Evolutionary conservation across 208 protist species (phyloP).

Genomic region (Wallacemonas rigidus): DNA sequence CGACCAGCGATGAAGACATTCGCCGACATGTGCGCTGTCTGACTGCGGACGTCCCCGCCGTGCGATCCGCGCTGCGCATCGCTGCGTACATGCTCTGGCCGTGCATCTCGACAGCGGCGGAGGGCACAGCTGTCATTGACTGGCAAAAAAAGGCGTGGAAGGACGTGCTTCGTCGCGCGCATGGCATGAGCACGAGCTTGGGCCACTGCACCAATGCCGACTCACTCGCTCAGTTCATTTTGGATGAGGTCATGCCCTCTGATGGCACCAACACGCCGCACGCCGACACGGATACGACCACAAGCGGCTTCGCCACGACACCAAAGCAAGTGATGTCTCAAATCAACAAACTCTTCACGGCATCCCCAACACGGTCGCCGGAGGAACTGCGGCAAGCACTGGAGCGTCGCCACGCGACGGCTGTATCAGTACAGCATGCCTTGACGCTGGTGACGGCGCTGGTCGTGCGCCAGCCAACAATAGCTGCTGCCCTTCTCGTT

Average conservation of each 20-base stretch:
- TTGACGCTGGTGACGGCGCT: slow-evolving; percentile 19
- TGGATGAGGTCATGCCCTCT: slow-evolving; percentile 26
- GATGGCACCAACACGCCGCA: slow-evolving; percentile 10
- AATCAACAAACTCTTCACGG: slow-evolving; percentile 13
- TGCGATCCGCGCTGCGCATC: slow-evolving; percentile 56
- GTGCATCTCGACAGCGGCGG: slow-evolving; percentile 17
- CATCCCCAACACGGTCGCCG: background rate
- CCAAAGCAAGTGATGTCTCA: slow-evolving; percentile 5
- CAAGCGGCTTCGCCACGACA: background rate
- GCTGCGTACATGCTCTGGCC: slow-evolving; percentile 45
- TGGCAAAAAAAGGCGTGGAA: slow-evolving; percentile 37
- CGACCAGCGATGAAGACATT: slow-evolving; percentile 23
- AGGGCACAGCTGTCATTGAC: slow-evolving; percentile 41
- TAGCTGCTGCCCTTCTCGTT: slow-evolving; percentile 30
- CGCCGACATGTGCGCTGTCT: slow-evolving; percentile 60
- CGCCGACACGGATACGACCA: background rate
- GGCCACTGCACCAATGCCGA: slow-evolving; percentile 31
- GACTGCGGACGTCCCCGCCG: slow-evolving; percentile 40
- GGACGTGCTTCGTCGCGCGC: slow-evolving; percentile 59
- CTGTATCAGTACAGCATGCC: slow-evolving; percentile 18
- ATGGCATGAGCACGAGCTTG: slow-evolving; percentile 41
- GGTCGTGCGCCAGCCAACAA: slow-evolving; percentile 14
- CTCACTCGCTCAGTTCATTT: slow-evolving; percentile 40
- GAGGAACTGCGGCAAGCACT: background rate
- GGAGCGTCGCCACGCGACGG: slow-evolving; percentile 20